Evolutionary conservation across 1,139 yeast genomes (phyloP), one percentile per base, ranked within the genome.

Genomic region (Blastobotrys serpentis): DNA sequence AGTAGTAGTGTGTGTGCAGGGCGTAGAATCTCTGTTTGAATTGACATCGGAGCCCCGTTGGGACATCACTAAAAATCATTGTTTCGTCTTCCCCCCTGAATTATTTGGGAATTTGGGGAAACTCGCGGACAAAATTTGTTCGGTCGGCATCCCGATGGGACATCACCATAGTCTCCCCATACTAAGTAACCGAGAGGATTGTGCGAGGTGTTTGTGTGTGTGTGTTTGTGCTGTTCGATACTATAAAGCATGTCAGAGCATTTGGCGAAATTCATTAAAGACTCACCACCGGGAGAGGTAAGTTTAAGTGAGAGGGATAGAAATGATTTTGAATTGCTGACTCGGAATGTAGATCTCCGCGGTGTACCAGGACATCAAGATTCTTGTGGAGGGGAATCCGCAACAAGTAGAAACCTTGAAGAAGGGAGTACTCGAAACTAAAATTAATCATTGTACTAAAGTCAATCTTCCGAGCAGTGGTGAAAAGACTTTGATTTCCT

Each of bases 281-380:
- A 78, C 48, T 73, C 82, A 3, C 82, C 83, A 13, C 78, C 81
- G 10, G 82, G 82, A 11, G 78, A 75, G 60, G 72, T 72, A 47
- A 43, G 68, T 54, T 8, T 18, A 16, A 29, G 7, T 7, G 11
- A 22, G 11, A n/a, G 10, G 26, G 17, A 32, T 22, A 4, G 23
- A 6, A 25, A 4, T 34, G 38, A 13, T 13, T 10, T 3, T 8
- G n/a, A n/a, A 30, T 14, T 4, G 33, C 42, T 39, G 25, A 39
- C 11, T 39, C n/a, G 10, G n/a, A n/a, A 30, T 21, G 34, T 30
- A 41, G 43, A 18, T 42, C 18, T 19, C 25, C 4, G 29, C 48
- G 14, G 53, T 50, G 17, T 39, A 41, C 33, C 41, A 43, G 30
- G 49, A 70, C 46, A 57, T 71, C 47, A 69, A 66, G 46, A 58